phyloP scores from a whole-genome alignment of 2,329 filamentous ascomycete species.

The Penicillium hordei region DNA sequence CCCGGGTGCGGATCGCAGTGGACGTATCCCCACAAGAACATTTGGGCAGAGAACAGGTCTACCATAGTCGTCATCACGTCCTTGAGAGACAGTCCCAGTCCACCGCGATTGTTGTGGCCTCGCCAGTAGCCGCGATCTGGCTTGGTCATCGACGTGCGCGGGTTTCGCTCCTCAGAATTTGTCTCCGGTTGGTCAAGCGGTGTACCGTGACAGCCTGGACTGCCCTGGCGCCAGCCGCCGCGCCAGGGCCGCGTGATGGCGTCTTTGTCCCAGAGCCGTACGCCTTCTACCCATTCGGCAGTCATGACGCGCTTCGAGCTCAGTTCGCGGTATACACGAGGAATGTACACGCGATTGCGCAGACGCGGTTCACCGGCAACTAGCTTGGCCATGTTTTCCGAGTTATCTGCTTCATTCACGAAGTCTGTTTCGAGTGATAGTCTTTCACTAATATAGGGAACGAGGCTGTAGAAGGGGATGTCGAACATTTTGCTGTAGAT shows the following conservation, averaged over 20 bases:
- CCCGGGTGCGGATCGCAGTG: slow-evolving; percentile 97
- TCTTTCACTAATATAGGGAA: slow-evolving; percentile 92
- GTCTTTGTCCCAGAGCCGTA: slow-evolving; percentile 88
- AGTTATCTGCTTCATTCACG: slow-evolving; percentile 84
- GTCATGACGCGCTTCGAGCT: slow-evolving; percentile 83
- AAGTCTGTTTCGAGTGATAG: slow-evolving; percentile 93
- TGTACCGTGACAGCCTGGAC: slow-evolving; percentile 71
- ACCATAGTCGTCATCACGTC: slow-evolving; percentile 97
- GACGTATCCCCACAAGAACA: slow-evolving; percentile 94
- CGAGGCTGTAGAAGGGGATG: slow-evolving; percentile 84
- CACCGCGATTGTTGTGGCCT: slow-evolving; percentile 69
- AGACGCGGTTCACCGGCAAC: slow-evolving; percentile 74
- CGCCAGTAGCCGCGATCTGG: slow-evolving; percentile 78
- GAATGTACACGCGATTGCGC: slow-evolving; percentile 80
- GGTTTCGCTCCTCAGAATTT: slow-evolving; percentile 40
- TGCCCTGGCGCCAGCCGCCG: slow-evolving; percentile 72
- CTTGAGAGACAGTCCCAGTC: slow-evolving; percentile 76
- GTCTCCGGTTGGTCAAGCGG: slow-evolving; percentile 57
- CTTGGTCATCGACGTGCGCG: slow-evolving; percentile 61
- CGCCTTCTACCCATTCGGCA: slow-evolving; percentile 96
- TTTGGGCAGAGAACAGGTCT: slow-evolving; percentile 93
- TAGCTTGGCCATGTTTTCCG: slow-evolving; percentile 75
- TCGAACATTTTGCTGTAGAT: slow-evolving; percentile 88
- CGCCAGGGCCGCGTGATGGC: slow-evolving; percentile 74
- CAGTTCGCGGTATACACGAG: slow-evolving; percentile 77